A percentile compares a stretch with the other conserved stretches of the same genome.
These are phyloP conservation scores for Heritiera littoralis DNA, from an alignment of 345 rosid genomes.

Conservation along the genomic window DNA sequence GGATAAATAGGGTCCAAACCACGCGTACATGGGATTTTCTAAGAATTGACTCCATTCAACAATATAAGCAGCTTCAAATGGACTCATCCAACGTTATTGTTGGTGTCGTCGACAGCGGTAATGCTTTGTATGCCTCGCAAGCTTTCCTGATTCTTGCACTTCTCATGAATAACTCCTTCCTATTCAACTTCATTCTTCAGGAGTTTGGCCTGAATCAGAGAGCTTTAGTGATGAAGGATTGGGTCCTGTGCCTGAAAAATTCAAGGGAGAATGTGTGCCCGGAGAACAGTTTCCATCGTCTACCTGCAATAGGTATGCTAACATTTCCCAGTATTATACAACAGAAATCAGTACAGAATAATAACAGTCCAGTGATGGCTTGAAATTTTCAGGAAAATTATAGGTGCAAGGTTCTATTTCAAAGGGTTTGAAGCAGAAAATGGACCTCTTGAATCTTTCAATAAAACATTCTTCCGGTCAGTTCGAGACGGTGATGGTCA, in stretches of 20 bases:
- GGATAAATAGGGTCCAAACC: constrained; percentile 41
- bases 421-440: constrained; percentile 43
- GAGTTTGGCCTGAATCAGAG: constrained; percentile 53
- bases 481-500: constrained; percentile 49
- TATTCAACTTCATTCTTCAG: constrained; percentile 21
- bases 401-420: constrained; percentile 49
- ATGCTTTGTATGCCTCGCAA: background rate
- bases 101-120: constrained; percentile 50
- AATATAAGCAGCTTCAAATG: constrained; percentile 23
- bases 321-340: background rate
- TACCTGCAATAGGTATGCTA: constrained; percentile 43
- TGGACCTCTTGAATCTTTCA: constrained; percentile 41
- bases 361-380: background rate
- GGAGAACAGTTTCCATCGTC: constrained; percentile 44
- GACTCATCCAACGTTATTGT: constrained; percentile 36
- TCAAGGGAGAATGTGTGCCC: constrained; percentile 46
- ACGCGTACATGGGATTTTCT: constrained; percentile 59
- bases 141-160: background rate
- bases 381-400: constrained; percentile 43
- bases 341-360: background rate
- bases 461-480: constrained; percentile 38
- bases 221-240: constrained; percentile 43
- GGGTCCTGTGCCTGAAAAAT: constrained; percentile 44
- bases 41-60: constrained; percentile 30
- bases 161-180: background rate